Evolutionary conservation across 1,284 basidiomycete genomes (phyloP), one percentile per base, ranked within the genome.

Genomic region (Marasmius tenuissimus): DNA sequence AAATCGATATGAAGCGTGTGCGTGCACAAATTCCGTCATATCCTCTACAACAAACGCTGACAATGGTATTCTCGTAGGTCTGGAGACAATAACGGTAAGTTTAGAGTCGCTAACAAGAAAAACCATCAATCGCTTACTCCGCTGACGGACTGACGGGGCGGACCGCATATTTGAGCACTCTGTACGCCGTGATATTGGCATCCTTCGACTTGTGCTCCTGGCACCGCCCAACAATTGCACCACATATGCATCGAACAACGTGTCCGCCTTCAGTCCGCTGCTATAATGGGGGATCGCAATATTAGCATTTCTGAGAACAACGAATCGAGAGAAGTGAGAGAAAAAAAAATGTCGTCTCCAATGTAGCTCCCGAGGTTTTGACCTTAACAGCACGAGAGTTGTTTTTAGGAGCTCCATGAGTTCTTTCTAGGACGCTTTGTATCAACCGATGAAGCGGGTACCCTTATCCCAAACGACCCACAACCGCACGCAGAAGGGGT

Each of bases 1-100:
- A 69, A 97, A 96, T 7, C 94, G 88, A 74, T 96, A 93, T 0
- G 91, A 90, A 2, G 94, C 94, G 71, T 96, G 94, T 0, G 94
- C 93, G 59, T 91, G 89, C 1, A 92, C 88, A 60, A 92, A 87
- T 71, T 96, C 94, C 50, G 84, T 83, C 91, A 96, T 92, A 69
- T 96, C 93, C 65, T 92, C 87, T 11, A 94, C 84, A 27, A 95
- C 85, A 74, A 92, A 95, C 12, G 91, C 90, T 1, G 92, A 92
- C 22, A 95, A 78, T 0, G 93, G 92, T 50, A 92, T 83, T 65
- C 82, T 84, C 1, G 80, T 70, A 0, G 81, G 81, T 61, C 91
- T 93, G 63, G 5, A 35, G 45, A 56, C 42, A 63, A 60, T 34
- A 63, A 60, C 37, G 11, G 52, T 48, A 8, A 64, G 59, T 38